Conservation (phyloP, 208 protist genomes). For the Angomonas deanei region DNA sequence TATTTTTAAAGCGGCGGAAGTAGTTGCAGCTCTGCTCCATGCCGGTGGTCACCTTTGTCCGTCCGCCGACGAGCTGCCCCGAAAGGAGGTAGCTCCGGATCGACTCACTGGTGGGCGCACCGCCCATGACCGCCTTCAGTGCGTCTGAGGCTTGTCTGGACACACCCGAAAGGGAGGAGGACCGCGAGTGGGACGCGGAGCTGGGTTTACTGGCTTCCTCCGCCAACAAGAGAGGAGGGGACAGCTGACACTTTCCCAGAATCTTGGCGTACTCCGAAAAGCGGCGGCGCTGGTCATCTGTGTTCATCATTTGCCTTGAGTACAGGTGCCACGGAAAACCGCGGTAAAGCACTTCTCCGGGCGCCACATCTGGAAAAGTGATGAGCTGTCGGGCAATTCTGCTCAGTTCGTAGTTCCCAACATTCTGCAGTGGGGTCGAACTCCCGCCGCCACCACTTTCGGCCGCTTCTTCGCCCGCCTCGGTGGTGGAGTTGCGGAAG, state of each 20-base stretch:
- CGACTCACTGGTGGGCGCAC: constrained; percentile 7
- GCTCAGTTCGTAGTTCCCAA: constrained; percentile 62
- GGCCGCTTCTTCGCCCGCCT: neutral
- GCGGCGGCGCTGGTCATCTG: constrained; percentile 17
- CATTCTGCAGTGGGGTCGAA: constrained; percentile 22
- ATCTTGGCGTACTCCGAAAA: constrained; percentile 25
- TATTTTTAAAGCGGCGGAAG: constrained; percentile 20
- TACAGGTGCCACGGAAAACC: constrained; percentile 58
- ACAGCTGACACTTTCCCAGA: constrained; percentile 16
- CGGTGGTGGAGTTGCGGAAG: constrained; percentile 19
- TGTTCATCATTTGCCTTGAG: constrained; percentile 37
- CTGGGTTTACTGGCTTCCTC: neutral
- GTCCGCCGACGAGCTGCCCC: constrained; percentile 17
- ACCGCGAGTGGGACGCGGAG: neutral
- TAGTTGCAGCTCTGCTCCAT: constrained; percentile 55
- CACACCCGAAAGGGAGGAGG: neutral
- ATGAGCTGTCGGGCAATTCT: constrained; percentile 29
- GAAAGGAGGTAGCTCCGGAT: constrained; percentile 20
- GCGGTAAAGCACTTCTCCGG: constrained; percentile 43
- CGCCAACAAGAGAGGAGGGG: constrained; percentile 13
- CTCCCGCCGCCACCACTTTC: neutral
- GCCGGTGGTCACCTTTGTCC: constrained; percentile 6
- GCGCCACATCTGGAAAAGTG: constrained; percentile 50
- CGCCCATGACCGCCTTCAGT: constrained; percentile 4
- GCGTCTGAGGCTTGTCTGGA: neutral